Evolutionary conservation across 257 asterid genomes (phyloP), one percentile per base, ranked within the genome.

Genomic region (Nicotiana tomentosiformis): DNA sequence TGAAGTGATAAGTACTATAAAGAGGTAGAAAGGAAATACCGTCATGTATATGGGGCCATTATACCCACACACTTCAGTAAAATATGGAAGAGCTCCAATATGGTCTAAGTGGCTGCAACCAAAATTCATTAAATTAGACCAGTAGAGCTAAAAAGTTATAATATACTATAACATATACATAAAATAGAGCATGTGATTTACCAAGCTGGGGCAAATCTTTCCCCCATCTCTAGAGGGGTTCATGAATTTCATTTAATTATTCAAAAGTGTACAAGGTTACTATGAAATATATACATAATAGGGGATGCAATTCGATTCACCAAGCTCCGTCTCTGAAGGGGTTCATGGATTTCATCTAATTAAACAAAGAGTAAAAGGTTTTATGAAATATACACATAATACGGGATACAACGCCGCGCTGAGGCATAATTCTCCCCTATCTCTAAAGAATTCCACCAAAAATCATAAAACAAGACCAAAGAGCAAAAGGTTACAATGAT

Each of bases 41-140:
- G 99, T 96, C 99, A 96, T 96, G 92, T 92, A 96, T 89, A 96
- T 90, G 84, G 99, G 99, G 67, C 99, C 98, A 82, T 81, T 86
- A 78, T 96, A 96, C 77, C 99, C 99, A 83, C 97, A 93, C 83
- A 93, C 96, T 94, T 96, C 92, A 61, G 98, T 96, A 81, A 96
- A 96, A 87, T 93, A 96, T 3, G 99, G 97, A 57, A 96, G 95
- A 66, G 98, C 99, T 76, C 99, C 99, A 82, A 96, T 91, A 87
- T 96, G 99, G 85, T 96, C 99, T 94, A 90, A 86, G 89, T 96
- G 99, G 85, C 91, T 89, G 86, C 84, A 86, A 10, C 76, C 32
- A 77, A 18, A 62, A 56, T 20, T 66, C 55, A 53, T 7, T 51
- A 74, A 66, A 74, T 60, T 62, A 83, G 69, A 61, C 51, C 62